phyloP scores from a whole-genome alignment of 768 basidiomycete species.

The Nidula microcarpa region DNA sequence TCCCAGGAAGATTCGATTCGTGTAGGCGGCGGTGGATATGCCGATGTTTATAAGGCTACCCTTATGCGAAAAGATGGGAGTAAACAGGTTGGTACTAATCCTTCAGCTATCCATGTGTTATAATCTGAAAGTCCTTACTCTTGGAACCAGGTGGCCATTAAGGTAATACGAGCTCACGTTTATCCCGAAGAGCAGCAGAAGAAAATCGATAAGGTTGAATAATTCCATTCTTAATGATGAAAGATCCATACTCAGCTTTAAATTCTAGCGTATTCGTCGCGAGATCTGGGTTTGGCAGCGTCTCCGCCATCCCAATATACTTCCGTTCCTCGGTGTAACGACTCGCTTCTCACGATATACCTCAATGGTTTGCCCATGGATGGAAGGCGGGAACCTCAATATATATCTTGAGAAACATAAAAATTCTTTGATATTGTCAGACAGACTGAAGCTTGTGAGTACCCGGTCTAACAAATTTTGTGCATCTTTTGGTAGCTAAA shows the following conservation, averaged over 20 bases:
- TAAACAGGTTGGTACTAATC: too few relatives aligned
- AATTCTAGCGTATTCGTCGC: neutral
- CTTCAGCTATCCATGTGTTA: too few relatives aligned
- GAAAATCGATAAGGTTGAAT: too few relatives aligned
- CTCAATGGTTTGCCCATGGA: slow-evolving; percentile 8
- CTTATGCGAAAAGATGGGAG: too few relatives aligned
- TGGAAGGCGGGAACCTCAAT: slow-evolving; percentile 8
- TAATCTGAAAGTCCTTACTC: too few relatives aligned
- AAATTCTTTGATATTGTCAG: neutral
- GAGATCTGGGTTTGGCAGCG: slow-evolving; percentile 2
- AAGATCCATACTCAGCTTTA: neutral
- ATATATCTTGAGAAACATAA: slow-evolving; percentile 3
- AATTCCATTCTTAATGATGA: too few relatives aligned
- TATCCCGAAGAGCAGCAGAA: too few relatives aligned
- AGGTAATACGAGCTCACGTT: too few relatives aligned
- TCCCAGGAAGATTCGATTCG: too few relatives aligned
- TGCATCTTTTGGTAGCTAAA: neutral
- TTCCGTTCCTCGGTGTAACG: slow-evolving; percentile 5
- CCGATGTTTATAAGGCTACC: too few relatives aligned
- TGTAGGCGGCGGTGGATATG: too few relatives aligned
- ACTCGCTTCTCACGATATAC: slow-evolving; percentile 3
- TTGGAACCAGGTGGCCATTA: too few relatives aligned
- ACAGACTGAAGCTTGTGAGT: neutral
- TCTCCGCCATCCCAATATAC: slow-evolving; percentile 3
- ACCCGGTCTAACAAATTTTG: neutral